These are phyloP conservation scores for Tetradesmus lagerheimii DNA, from an alignment of 139 green algal genomes.

Conservation along the genomic window DNA sequence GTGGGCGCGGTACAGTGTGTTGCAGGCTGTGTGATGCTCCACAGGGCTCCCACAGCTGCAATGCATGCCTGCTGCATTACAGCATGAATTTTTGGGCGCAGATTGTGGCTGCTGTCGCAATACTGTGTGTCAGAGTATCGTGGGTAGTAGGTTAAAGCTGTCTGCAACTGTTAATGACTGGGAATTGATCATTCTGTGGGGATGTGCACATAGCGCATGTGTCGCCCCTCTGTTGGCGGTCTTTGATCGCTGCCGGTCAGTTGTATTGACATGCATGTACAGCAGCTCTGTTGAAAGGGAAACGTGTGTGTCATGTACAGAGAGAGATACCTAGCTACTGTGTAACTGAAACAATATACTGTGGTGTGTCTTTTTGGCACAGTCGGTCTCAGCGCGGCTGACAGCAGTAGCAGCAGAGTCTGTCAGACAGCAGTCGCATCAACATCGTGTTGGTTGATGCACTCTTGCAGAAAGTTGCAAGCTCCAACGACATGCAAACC, in stretches of 20 bases:
- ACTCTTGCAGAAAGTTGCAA: no score
- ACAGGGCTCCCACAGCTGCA: background rate
- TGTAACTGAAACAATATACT: background rate
- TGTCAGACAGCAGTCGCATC: no score
- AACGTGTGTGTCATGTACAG: background rate
- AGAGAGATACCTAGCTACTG: background rate
- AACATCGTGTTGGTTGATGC: no score
- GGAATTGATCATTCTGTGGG: background rate
- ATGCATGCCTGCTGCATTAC: background rate
- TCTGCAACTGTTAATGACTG: background rate
- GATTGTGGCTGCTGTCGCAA: no score
- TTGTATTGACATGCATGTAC: background rate
- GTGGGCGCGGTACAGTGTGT: background rate
- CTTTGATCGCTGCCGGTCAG: background rate
- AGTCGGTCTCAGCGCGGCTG: no score
- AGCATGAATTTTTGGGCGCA: background rate
- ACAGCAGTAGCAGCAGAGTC: no score
- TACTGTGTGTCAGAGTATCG: background rate
- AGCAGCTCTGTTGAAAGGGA: background rate
- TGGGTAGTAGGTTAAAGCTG: background rate
- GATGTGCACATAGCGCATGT: conserved; percentile 4
- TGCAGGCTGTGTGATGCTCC: background rate
- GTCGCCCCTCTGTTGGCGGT: background rate
- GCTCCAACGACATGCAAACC: no score
- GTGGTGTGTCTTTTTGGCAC: no score